Base-by-base conservation (phyloP, 805 yeast species). In the Wickerhamomyces kurtzmanii region DNA sequence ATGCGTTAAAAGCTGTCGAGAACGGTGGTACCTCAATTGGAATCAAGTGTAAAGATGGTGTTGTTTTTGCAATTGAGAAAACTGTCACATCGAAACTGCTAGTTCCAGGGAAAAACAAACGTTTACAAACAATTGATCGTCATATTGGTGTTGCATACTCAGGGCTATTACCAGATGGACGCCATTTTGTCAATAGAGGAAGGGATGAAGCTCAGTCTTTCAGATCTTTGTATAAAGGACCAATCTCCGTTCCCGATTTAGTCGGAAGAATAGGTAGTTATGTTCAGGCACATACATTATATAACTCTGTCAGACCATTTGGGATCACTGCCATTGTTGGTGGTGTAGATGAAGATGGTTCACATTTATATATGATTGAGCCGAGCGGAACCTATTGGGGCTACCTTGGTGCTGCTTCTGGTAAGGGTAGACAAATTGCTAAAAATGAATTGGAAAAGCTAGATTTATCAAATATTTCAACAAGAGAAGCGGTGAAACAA, bases 381-480 rank as follows among this genome's bases (percentile, higher is more conserved):
- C 98, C 99, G 43, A 82, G 93, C 53, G 99, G 99, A 37, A 65
- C 85, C 1, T 85, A 78, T 49, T 93, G 98, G 97, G 99, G 99
- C 28, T 91, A 91, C 59, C 68, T 71, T 31, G 98, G 96, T 36
- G 94, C 96, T 22, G 98, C 99, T 12, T 75, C 96, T 4, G 99
- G 99, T 38, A 91, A 89, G 55, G 99, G 99, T 26, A 75, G 97
- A 56, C 99, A 91, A 57, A 73, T 84, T n/a, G 98, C 98, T 27
- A 89, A 89, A 59, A 81, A 89, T 17, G 98, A 91, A 58, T 69
- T 91, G 42, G 99, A 91, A 57, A 91, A 91, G 55, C 64, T 91
- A 33, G 52, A 84, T 40, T 62, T 75, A 36, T 76, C 75, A 30
- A 71, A 67, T 38, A 59, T 93, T 40, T 60, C 76, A 7, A 82